Base-by-base conservation (phyloP, 228 moss, liverwort and hornwort species). In the Sphagnum fallax region DNA sequence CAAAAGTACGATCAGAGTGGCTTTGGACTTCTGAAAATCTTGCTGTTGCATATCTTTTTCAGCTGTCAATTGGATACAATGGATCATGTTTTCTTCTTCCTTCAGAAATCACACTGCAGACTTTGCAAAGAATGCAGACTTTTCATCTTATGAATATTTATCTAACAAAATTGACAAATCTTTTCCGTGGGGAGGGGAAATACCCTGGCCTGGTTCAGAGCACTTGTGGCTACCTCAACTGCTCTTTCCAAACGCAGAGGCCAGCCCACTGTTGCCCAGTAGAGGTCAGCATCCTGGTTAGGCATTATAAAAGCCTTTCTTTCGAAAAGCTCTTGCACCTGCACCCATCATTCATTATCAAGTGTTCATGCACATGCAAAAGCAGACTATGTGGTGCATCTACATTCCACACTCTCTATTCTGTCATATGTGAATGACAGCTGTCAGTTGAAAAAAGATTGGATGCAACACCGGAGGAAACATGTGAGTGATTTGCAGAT, bases 181-280 rank as follows among this genome's bases (percentile, higher is more conserved):
- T 32, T 32, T 32, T 32, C 32, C 1, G 32, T 32, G 32, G 32
- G 32, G 32, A 32, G 32, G 32, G 32, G 32, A 32, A 1, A 32
- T 52, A 82, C 85, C 77, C 79, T 85, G 50, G 76, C 64, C 52
- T 52, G 62, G 3, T 14, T 60, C 10, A 85, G 70, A 49, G 5
- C 71, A 16, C 62, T 82, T 75, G 88, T 82, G 16, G 75, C 75
- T 65, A 83, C 79, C 57, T 83, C 75, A 47, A 89, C 51, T 1
- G 65, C 75, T 58, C 83, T 84, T 55, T 79, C 83, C 10, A 91
- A 81, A 5, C 72, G 72, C 52, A 82, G 88, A 14, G 91, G 88
- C 91, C 91, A 88, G 0, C 85, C 86, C 0, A 88, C 78, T 60
- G 88, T 86, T 1, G 13, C 67, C 91, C 93, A 94, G 52, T 80